A percentile compares a stretch with the other conserved stretches of the same genome.
phyloP scores from a whole-genome alignment of 1,139 yeast genomes.

The Nakaseomyces bracarensis region DNA sequence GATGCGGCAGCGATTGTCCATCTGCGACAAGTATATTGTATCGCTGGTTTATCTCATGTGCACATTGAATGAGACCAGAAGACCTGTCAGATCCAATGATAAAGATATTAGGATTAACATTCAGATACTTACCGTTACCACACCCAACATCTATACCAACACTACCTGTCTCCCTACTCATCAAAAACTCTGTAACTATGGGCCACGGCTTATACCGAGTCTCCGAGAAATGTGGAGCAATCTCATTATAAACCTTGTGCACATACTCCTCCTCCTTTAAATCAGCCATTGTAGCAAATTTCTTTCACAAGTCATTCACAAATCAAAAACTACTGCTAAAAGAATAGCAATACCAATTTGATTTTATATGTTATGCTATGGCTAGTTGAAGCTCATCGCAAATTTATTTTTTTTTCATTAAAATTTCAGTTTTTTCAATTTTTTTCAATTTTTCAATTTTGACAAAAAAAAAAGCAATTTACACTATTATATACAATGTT shows the following conservation, averaged over 20 bases:
- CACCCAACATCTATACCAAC: slow-evolving; percentile 79
- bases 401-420: no score
- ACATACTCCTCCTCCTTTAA: slow-evolving; percentile 69
- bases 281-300: slow-evolving; percentile 36
- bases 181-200: slow-evolving; percentile 66
- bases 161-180: slow-evolving; percentile 35
- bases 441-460: slow-evolving; percentile 2
- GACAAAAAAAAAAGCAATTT: not conserved
- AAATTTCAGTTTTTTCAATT: slow-evolving; percentile 6
- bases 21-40: slow-evolving; percentile 63
- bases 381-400: slow-evolving; percentile 19
- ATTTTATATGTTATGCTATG: no score
- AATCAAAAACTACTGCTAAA: no score
- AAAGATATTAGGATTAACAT: slow-evolving; percentile 56
- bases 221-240: slow-evolving; percentile 85
- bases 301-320: no score
- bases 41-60: slow-evolving; percentile 38
- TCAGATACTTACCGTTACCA: slow-evolving; percentile 89
- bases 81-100: slow-evolving; percentile 82
- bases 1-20: slow-evolving; percentile 66
- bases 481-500: no score
- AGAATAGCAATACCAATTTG: no score
- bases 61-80: slow-evolving; percentile 67
- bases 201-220: slow-evolving; percentile 99
- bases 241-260: slow-evolving; percentile 83